Base-by-base conservation (phyloP, 2,329 filamentous ascomycete genomes). In the Dothidotthia symphoricarpi region DNA sequence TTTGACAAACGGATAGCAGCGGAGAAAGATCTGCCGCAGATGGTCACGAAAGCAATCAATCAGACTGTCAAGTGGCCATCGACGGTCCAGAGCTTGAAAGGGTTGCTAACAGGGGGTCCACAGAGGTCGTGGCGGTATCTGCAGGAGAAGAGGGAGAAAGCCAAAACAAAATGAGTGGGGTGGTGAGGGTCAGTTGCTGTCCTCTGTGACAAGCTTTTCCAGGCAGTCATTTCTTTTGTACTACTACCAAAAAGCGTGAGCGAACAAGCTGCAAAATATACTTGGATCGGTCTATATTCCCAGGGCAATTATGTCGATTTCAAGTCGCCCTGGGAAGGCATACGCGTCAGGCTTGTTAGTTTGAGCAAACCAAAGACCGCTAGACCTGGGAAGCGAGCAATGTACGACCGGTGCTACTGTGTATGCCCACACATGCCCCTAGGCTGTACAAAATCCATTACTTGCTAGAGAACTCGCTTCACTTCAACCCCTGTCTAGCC, bases 41-140 rank as follows among this genome's bases (percentile, higher is more conserved):
- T 85, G 51, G 81, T 97, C 13, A 78, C 83, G 24, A 75, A 76
- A 25, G 85, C 89, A 27, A 90, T 98, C 59, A 85, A 82, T 60
- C 85, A 86, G 62, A 97, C 94, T 0, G 88, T 97, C 55, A 80
- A 81, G 39, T 97, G 93, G 93, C 90, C 93, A 1, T 93, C 88
- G 57, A 88, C 87, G 2, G 82, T 82, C 4, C 91, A 98, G 68
- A 93, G 83, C 36, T 63, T 91, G 46, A 98, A 98, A 70, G 83
- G 89, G 2, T 65, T 86, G 1, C 66, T 96, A 29, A 97, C 89
- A 2, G 83, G 86, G 0, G 94, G 93, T 0, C 63, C 86, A 12
- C 61, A 72, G 6, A 80, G 83, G 55, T 84, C 83, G 5, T 77
- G 78, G 72, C 78, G 82, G 46, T 98, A 98, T 64, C 57, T 94